These are phyloP conservation scores for Porphyrellus cyaneotinctus DNA, from an alignment of 768 basidiomycete genomes.

Conservation along the genomic window DNA sequence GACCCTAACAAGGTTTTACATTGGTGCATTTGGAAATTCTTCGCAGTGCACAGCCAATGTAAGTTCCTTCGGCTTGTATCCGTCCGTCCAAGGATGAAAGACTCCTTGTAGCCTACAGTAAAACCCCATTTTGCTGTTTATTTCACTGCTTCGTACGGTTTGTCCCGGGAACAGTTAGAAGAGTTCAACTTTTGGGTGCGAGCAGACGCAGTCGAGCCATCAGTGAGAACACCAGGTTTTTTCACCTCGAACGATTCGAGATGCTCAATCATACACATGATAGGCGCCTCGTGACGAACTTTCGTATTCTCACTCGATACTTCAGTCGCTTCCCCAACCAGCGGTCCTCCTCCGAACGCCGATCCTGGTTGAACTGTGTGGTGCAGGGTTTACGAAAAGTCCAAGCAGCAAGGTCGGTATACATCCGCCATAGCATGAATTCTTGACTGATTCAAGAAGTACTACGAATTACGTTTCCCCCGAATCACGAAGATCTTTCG, in stretches of 20 bases:
- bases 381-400: slow-evolving; percentile 81
- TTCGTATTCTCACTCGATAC: slow-evolving; percentile 54
- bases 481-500: slow-evolving; percentile 70
- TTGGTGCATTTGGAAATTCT: slow-evolving; percentile 61
- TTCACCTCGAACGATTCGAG: background rate
- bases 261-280: background rate
- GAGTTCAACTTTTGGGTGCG: slow-evolving; percentile 62
- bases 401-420: slow-evolving; percentile 47
- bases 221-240: slow-evolving; percentile 10
- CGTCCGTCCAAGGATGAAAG: background rate
- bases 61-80: slow-evolving; percentile 14
- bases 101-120: slow-evolving; percentile 32
- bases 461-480: slow-evolving; percentile 83
- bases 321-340: slow-evolving; percentile 48
- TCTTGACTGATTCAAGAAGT: slow-evolving; percentile 36
- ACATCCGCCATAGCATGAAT: background rate
- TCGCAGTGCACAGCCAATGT: slow-evolving; percentile 40
- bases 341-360: slow-evolving; percentile 55
- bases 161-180: slow-evolving; percentile 63
- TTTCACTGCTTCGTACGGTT: slow-evolving; percentile 75
- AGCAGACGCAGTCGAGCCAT: slow-evolving; percentile 25
- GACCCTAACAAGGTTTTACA: slow-evolving; percentile 74
- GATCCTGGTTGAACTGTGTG: slow-evolving; percentile 67
- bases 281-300: slow-evolving; percentile 28
- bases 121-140: slow-evolving; percentile 67